Percentiles rank a stretch among this genome's conserved stretches.
Conservation (phyloP, 2,329 filamentous ascomycete species). For the Paraphaeosphaeria minitans region DNA sequence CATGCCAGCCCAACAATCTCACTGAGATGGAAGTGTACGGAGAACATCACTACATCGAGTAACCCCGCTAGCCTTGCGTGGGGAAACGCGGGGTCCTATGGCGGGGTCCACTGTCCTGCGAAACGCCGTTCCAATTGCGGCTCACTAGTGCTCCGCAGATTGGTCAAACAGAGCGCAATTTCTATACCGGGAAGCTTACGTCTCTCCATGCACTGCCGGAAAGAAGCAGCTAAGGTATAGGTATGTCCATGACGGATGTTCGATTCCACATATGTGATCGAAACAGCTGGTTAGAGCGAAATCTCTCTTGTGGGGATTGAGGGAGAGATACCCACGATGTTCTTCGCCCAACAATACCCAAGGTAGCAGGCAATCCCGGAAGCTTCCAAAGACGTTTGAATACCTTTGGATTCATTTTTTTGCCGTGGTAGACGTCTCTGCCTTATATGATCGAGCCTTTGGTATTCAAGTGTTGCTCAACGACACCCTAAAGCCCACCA, state of each 20-base stretch:
- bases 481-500: constrained; percentile 7
- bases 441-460: neutral
- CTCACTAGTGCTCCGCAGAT: neutral
- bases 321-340: neutral
- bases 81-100: constrained; percentile 19
- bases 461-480: neutral
- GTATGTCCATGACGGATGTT: neutral
- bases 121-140: neutral
- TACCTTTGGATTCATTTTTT: neutral
- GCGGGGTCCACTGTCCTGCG: constrained; percentile 1
- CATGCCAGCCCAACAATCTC: constrained; percentile 1
- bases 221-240: neutral
- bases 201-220: neutral
- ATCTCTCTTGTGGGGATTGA: neutral
- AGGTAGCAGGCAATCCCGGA: constrained; percentile 7
- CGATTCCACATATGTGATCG: neutral
- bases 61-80: constrained; percentile 5
- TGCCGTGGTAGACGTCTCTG: neutral
- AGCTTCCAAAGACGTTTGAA: neutral
- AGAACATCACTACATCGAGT: constrained; percentile 20
- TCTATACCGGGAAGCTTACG: neutral
- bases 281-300: neutral
- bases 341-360: neutral
- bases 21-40: constrained; percentile 21
- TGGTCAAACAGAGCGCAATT: neutral